These are phyloP conservation scores for Fusarium sp. DNA, from an alignment of 2,329 filamentous ascomycete species.

Conservation along the genomic window DNA sequence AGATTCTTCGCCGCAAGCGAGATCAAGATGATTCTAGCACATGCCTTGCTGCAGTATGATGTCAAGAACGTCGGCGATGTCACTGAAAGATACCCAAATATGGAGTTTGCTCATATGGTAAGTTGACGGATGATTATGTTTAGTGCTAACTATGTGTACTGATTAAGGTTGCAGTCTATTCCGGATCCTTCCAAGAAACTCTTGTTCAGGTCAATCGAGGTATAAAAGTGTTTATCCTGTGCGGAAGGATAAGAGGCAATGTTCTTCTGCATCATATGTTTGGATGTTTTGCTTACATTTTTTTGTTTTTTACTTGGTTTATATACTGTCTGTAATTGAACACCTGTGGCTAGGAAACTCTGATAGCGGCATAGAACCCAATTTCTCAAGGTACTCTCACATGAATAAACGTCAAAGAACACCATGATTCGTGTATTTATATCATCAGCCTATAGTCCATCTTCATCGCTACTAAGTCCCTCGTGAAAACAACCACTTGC, in stretches of 20 bases:
- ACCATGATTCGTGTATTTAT: not conserved
- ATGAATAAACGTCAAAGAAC: not conserved
- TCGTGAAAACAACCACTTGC: not conserved
- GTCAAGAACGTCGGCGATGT: not conserved
- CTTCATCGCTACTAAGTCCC: not conserved
- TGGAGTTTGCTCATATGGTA: not conserved
- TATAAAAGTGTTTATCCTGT: fast-evolving
- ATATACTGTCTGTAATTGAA: not conserved
- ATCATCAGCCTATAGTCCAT: not conserved
- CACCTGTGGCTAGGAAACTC: not conserved
- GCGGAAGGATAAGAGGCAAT: not conserved
- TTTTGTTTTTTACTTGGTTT: too few species aligned
- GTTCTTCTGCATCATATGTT: not conserved
- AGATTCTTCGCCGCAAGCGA: not conserved
- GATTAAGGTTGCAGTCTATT: fast-evolving
- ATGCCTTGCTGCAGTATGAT: not conserved
- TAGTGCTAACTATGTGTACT: fast-evolving
- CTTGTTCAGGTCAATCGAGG: not conserved
- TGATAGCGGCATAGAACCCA: not conserved
- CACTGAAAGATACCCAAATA: not conserved
- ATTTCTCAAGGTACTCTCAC: not conserved
- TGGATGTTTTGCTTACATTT: not conserved
- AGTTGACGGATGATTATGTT: fast-evolving
- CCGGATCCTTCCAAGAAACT: not conserved
- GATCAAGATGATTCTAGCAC: not conserved